Conservation (phyloP, 2,329 filamentous ascomycete genomes). For the Myriosclerotinia duriaeana region DNA sequence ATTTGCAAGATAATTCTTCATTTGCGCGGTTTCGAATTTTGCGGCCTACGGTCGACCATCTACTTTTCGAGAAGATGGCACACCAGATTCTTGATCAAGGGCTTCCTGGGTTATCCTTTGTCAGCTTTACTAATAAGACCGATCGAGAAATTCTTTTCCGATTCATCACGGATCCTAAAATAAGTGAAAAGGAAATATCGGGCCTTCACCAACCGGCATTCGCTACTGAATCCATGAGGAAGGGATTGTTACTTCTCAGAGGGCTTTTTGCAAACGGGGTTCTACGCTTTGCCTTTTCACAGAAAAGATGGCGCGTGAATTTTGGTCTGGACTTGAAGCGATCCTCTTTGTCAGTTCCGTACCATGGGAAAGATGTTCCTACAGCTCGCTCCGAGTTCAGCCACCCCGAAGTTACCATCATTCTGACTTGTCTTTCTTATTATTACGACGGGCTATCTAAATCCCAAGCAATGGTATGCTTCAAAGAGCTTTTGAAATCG, state of each 20-base stretch:
- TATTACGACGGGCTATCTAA: slow-evolving; percentile 57
- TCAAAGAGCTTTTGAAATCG: slow-evolving; percentile 50
- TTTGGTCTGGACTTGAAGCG: slow-evolving; percentile 55
- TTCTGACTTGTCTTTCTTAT: slow-evolving; percentile 55
- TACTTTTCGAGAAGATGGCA: slow-evolving; percentile 43
- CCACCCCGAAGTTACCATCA: slow-evolving; percentile 58
- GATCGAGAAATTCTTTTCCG: slow-evolving; percentile 12
- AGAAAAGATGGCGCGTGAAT: slow-evolving; percentile 65
- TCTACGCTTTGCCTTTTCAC: slow-evolving; percentile 51
- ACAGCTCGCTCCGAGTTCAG: slow-evolving; percentile 59
- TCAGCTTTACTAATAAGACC: neutral
- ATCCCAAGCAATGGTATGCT: slow-evolving; percentile 48
- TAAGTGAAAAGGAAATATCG: slow-evolving; percentile 25
- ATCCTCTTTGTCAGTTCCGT: slow-evolving; percentile 57
- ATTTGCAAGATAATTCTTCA: slow-evolving; percentile 36
- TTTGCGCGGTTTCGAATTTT: slow-evolving; percentile 55
- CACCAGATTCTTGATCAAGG: slow-evolving; percentile 47
- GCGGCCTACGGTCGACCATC: slow-evolving; percentile 36
- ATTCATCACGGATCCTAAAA: slow-evolving; percentile 17
- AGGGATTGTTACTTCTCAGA: slow-evolving; percentile 50
- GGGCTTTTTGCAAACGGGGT: slow-evolving; percentile 58
- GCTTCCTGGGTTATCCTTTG: slow-evolving; percentile 45
- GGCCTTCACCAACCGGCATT: slow-evolving; percentile 31
- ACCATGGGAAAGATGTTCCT: slow-evolving; percentile 58
- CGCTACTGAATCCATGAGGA: slow-evolving; percentile 39